Percentiles rank a stretch among this genome's conserved stretches.
phyloP scores from a whole-genome alignment of 768 basidiomycete genomes.

The Gautieria morchelliformis region DNA sequence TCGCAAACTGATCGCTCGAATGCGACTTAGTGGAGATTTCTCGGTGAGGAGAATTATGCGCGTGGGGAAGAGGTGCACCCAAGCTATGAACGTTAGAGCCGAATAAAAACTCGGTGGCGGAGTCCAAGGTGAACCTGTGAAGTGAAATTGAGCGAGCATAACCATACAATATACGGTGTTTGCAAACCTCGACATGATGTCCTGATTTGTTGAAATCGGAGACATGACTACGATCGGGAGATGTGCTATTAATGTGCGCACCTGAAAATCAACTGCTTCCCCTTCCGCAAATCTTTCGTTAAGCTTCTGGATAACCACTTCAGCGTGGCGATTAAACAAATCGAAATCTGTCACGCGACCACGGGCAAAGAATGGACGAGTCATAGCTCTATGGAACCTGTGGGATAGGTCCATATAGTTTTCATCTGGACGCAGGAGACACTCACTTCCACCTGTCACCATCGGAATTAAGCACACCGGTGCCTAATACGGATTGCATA shows the following conservation, averaged over 20 bases:
- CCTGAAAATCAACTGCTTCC: constrained; percentile 51
- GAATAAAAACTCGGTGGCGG: constrained; percentile 58
- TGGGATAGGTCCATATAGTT: background rate
- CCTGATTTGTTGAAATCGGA: background rate
- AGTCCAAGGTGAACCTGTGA: constrained; percentile 55
- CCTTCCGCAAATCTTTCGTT: constrained; percentile 40
- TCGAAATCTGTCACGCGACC: constrained; percentile 53
- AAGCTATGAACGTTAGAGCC: constrained; percentile 49
- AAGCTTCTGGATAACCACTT: constrained; percentile 33
- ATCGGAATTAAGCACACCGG: constrained; percentile 34
- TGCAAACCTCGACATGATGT: constrained; percentile 4
- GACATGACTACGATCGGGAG: background rate
- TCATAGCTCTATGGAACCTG: constrained; percentile 56
- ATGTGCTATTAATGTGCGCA: constrained; percentile 12
- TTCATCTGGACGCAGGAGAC: background rate
- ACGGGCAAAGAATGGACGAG: constrained; percentile 53
- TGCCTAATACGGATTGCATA: constrained; percentile 23
- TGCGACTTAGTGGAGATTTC: background rate
- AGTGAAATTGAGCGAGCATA: constrained; percentile 36
- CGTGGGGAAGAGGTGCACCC: constrained; percentile 41
- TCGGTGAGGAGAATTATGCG: constrained; percentile 24
- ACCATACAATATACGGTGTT: background rate
- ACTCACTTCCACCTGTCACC: constrained; percentile 31
- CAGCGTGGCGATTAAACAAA: constrained; percentile 47
- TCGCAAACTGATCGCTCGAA: constrained; percentile 19